Evolutionary conservation across 2,329 filamentous ascomycete species (phyloP).

Genomic region (Cladosporium sp.): DNA sequence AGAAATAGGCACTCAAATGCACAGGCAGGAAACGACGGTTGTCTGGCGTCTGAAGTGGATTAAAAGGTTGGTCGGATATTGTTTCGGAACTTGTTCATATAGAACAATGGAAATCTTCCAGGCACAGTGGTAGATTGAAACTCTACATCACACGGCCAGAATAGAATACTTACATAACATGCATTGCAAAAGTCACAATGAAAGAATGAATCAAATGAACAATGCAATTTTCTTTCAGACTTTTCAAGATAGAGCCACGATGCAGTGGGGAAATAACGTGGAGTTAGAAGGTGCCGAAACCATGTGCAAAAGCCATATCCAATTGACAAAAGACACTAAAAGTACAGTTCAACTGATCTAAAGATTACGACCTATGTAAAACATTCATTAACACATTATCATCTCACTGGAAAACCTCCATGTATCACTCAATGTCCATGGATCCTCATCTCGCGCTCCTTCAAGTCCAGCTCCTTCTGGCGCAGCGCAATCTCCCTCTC

Average conservation of each 20-base stretch:
- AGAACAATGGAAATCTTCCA: background rate
- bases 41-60: background rate
- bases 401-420: background rate
- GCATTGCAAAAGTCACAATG: background rate
- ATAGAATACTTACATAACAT: background rate
- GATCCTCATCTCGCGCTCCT: background rate
- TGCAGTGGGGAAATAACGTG: no score
- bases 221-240: no score
- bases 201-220: background rate
- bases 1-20: constrained; percentile 32
- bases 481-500: background rate
- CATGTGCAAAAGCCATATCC: no score
- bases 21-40: background rate
- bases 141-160: background rate
- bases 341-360: no score
- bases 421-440: background rate
- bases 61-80: background rate
- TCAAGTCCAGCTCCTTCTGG: constrained; percentile 1
- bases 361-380: no score
- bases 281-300: background rate
- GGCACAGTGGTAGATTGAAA: background rate
- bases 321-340: no score
- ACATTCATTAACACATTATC: background rate
- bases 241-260: no score
- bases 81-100: background rate